Conservation (phyloP, 495 filamentous ascomycete genomes). For the Lepraria neglecta region DNA sequence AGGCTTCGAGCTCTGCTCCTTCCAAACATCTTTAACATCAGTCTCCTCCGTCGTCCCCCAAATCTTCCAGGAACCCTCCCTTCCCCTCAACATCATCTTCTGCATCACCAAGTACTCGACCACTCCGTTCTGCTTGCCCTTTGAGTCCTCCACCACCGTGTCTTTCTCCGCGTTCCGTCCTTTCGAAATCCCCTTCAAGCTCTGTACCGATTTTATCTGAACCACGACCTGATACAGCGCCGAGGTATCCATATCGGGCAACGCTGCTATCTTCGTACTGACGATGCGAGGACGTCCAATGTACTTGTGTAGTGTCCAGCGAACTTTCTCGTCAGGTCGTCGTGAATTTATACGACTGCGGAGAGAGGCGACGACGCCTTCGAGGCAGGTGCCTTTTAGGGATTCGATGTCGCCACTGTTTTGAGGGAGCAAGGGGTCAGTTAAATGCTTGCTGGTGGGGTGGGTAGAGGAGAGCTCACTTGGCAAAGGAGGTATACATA, state of each 20-base stretch:
- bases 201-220: constrained; percentile 62
- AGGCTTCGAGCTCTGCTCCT: background rate
- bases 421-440: constrained; percentile 5
- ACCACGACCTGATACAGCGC: constrained; percentile 66
- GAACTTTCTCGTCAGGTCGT: constrained; percentile 41
- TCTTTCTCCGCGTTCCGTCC: constrained; percentile 21
- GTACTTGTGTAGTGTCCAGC: constrained; percentile 64
- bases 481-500: constrained; percentile 69
- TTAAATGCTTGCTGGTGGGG: background rate
- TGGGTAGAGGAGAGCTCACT: constrained; percentile 36
- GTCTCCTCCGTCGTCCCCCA: constrained; percentile 50
- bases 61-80: constrained; percentile 61
- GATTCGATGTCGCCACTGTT: constrained; percentile 51
- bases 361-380: constrained; percentile 54
- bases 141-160: constrained; percentile 34
- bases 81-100: constrained; percentile 49
- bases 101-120: constrained; percentile 77
- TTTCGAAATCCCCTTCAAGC: constrained; percentile 39
- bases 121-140: constrained; percentile 55
- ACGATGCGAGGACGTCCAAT: constrained; percentile 54
- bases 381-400: constrained; percentile 53
- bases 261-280: constrained; percentile 48
- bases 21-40: constrained; percentile 10
- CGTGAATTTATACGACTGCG: constrained; percentile 50
- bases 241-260: constrained; percentile 42